Percentiles rank a stretch among this genome's conserved stretches.
Conservation (phyloP, 2,329 filamentous ascomycete species). For the Seiridium unicorne region DNA sequence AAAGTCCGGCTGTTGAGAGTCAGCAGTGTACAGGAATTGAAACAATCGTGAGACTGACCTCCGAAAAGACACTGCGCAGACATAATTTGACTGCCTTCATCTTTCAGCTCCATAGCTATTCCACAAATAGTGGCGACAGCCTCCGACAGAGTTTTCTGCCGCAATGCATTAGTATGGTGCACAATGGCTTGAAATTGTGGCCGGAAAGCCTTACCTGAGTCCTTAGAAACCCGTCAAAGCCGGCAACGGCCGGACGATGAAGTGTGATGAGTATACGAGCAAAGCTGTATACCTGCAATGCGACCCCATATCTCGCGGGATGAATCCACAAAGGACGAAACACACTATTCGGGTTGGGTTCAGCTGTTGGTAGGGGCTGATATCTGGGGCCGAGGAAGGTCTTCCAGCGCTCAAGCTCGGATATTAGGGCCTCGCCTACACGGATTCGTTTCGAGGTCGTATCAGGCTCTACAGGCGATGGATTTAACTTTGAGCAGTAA, state of each 20-base stretch:
- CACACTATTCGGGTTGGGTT: constrained; percentile 17
- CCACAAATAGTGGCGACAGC: constrained; percentile 48
- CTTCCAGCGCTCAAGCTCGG: constrained; percentile 30
- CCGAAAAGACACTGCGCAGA: constrained; percentile 42
- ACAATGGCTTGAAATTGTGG: too few relatives aligned
- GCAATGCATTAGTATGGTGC: neutral
- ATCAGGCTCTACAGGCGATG: constrained; percentile 7
- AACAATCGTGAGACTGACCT: constrained; percentile 19
- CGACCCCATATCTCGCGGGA: constrained; percentile 43
- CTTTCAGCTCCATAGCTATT: constrained; percentile 42
- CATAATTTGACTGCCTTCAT: constrained; percentile 39
- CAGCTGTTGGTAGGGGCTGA: constrained; percentile 33
- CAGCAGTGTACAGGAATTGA: neutral
- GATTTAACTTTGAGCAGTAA: constrained; percentile 47
- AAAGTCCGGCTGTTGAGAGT: constrained; percentile 33
- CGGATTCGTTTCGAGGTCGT: constrained; percentile 10
- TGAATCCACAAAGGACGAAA: constrained; percentile 52
- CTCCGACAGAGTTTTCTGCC: constrained; percentile 40
- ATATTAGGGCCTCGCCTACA: constrained; percentile 18
- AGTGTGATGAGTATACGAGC: constrained; percentile 51
- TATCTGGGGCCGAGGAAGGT: constrained; percentile 35
- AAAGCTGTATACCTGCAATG: constrained; percentile 51
- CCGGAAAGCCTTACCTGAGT: constrained; percentile 11
- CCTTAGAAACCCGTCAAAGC: constrained; percentile 44
- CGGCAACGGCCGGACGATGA: constrained; percentile 48